phyloP scores from a whole-genome alignment of 2,329 filamentous ascomycete genomes.

The Epichloe coenophiala region DNA sequence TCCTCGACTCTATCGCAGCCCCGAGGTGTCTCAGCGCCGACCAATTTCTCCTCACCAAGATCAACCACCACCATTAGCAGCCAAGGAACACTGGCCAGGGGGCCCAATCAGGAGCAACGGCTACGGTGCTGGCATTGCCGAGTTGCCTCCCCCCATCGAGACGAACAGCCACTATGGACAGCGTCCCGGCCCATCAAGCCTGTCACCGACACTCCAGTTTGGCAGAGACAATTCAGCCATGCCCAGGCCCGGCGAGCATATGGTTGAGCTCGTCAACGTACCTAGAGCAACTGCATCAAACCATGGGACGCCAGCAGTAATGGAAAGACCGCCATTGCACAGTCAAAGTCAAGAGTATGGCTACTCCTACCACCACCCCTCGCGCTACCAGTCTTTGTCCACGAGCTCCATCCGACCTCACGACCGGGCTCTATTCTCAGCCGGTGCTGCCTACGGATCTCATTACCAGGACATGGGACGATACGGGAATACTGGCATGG shows the following conservation, averaged over 20 bases:
- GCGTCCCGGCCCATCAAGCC: constrained; percentile 26
- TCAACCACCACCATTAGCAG: constrained; percentile 10
- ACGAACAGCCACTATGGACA: constrained; percentile 21
- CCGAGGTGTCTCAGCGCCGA: constrained; percentile 17
- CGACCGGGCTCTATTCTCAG: constrained; percentile 31
- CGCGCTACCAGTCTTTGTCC: constrained; percentile 32
- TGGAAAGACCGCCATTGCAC: constrained; percentile 16
- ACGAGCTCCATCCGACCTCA: constrained; percentile 28
- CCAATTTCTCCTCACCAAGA: constrained; percentile 22
- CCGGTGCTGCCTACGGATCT: constrained; percentile 22
- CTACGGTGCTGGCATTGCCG: constrained; percentile 14
- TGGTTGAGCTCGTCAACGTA: neutral
- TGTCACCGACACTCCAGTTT: constrained; percentile 23
- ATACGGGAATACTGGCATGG: constrained; percentile 23
- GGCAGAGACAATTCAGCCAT: constrained; percentile 22
- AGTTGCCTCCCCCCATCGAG: constrained; percentile 17
- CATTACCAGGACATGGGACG: constrained; percentile 31
- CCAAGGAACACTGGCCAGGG: constrained; percentile 12
- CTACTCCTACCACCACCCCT: constrained; percentile 30
- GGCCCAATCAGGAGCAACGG: constrained; percentile 16
- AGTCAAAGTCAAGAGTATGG: constrained; percentile 17
- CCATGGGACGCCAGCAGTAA: neutral
- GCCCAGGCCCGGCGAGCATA: constrained; percentile 15
- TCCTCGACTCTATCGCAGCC: constrained; percentile 31
- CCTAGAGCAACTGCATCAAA: neutral